Evolutionary conservation across 2,329 filamentous ascomycete species (phyloP).

Genomic region (Aspergillus pseudonomiae): DNA sequence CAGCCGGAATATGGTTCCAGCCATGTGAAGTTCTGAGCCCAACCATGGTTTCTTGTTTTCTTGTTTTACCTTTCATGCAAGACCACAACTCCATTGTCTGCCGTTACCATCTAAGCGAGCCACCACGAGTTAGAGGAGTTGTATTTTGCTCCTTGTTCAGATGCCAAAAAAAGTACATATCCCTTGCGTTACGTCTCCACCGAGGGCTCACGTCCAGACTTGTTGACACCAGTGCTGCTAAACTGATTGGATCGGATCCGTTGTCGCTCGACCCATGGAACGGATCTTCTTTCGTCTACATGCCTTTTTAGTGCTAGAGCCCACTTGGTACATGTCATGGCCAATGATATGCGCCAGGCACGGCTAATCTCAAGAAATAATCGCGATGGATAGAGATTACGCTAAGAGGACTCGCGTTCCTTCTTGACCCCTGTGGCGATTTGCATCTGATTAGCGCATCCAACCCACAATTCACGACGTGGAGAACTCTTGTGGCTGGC

Average conservation of each 20-base stretch:
- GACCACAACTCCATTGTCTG: not conserved
- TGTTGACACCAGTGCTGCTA: not conserved
- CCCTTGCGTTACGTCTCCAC: constrained; percentile 1
- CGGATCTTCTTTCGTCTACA: not conserved
- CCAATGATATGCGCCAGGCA: not conserved
- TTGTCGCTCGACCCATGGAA: constrained; percentile 1
- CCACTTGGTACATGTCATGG: not conserved
- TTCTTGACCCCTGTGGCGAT: not conserved
- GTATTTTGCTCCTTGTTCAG: not conserved
- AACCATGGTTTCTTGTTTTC: not conserved
- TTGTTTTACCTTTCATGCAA: not conserved
- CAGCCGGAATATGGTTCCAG: not conserved
- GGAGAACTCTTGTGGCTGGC: not conserved
- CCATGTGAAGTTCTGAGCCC: not conserved
- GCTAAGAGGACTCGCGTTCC: not conserved
- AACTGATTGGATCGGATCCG: not conserved
- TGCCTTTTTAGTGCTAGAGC: constrained; percentile 1
- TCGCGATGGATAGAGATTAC: not conserved
- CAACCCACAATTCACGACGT: not conserved
- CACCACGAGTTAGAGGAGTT: not conserved
- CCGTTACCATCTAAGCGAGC: not conserved
- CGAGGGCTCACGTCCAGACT: not conserved
- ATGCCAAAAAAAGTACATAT: not conserved
- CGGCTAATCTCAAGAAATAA: not conserved
- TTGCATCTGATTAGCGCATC: not conserved